Evolutionary conservation across 768 basidiomycete genomes (phyloP).

Genomic region (Podaxis mareebaensis): DNA sequence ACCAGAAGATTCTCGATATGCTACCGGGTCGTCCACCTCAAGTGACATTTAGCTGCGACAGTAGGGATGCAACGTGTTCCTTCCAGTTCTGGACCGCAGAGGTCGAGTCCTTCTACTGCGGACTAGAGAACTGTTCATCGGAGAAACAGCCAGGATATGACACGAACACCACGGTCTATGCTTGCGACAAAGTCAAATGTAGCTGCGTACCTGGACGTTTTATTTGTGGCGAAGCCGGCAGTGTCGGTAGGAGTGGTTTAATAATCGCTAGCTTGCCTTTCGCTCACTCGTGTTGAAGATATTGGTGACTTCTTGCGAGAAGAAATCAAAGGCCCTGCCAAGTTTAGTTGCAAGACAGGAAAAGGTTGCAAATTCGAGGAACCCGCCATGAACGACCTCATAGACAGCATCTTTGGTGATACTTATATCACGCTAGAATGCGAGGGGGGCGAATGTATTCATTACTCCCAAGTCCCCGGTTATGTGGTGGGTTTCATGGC

Average conservation of each 20-base stretch:
- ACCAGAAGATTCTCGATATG: constrained; percentile 94
- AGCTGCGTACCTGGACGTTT: constrained; percentile 92
- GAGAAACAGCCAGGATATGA: constrained; percentile 51
- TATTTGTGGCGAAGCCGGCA: constrained; percentile 94
- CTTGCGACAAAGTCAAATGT: constrained; percentile 84
- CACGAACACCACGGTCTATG: constrained; percentile 72
- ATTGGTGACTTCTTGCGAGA: constrained; percentile 92
- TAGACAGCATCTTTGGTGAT: constrained; percentile 93
- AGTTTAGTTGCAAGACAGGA: constrained; percentile 75
- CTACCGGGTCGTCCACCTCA: constrained; percentile 87
- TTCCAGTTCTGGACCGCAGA: constrained; percentile 99
- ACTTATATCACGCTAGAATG: constrained; percentile 85
- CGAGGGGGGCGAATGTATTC: constrained; percentile 89
- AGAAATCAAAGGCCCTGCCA: constrained; percentile 88
- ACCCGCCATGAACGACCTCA: constrained; percentile 94
- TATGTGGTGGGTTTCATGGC: constrained; percentile 56
- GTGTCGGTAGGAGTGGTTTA: constrained; percentile 66
- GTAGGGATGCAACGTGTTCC: constrained; percentile 60
- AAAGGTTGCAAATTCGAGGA: constrained; percentile 89
- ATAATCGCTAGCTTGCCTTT: neutral
- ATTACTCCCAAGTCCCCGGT: constrained; percentile 94
- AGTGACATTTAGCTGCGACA: constrained; percentile 93
- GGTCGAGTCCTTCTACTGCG: constrained; percentile 95
- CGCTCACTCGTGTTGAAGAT: constrained; percentile 45
- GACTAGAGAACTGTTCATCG: constrained; percentile 69